These are phyloP conservation scores for Hygrophorus pudorinus DNA, from an alignment of 768 basidiomycete genomes.

Conservation along the genomic window DNA sequence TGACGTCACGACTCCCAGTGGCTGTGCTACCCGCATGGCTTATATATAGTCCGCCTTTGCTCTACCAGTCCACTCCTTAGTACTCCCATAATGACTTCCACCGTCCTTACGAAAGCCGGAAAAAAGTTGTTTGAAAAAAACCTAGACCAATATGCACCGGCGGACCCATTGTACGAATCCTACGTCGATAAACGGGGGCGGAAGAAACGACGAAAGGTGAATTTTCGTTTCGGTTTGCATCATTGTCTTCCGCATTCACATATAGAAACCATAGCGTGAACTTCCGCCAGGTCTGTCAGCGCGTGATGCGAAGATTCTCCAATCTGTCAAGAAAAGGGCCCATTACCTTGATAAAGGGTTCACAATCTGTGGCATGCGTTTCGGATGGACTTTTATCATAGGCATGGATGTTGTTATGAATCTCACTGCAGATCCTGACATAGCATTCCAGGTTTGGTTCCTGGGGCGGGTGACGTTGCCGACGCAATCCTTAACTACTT, in stretches of 20 bases:
- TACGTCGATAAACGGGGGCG: conserved; percentile 48
- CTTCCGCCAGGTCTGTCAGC: conserved; percentile 67
- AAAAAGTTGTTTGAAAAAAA: conserved; percentile 54
- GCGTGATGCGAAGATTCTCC: conserved; percentile 67
- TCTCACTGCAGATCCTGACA: not conserved
- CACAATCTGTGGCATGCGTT: conserved; percentile 64
- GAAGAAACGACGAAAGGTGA: conserved; percentile 47
- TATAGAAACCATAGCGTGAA: conserved; percentile 35
- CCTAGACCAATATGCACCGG: conserved; percentile 54
- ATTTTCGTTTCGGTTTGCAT: conserved; percentile 10
- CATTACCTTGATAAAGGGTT: conserved; percentile 87
- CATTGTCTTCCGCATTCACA: conserved; percentile 1
- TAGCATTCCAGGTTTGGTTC: conserved; percentile 36
- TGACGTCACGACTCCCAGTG: not conserved
- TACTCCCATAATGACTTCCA: conserved; percentile 6
- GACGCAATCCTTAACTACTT: conserved; percentile 60
- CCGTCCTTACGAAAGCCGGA: conserved; percentile 35
- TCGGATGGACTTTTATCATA: conserved; percentile 83
- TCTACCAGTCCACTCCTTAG: not conserved
- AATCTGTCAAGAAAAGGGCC: conserved; percentile 65
- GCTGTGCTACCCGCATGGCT: not conserved
- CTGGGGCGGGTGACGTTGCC: conserved; percentile 57
- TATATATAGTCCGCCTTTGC: not conserved
- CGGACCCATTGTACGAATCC: conserved; percentile 66
- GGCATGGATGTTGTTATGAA: conserved; percentile 12